Base-by-base conservation (phyloP, 352 stramenopile genomes). In the Phytophthora ramorum region DNA sequence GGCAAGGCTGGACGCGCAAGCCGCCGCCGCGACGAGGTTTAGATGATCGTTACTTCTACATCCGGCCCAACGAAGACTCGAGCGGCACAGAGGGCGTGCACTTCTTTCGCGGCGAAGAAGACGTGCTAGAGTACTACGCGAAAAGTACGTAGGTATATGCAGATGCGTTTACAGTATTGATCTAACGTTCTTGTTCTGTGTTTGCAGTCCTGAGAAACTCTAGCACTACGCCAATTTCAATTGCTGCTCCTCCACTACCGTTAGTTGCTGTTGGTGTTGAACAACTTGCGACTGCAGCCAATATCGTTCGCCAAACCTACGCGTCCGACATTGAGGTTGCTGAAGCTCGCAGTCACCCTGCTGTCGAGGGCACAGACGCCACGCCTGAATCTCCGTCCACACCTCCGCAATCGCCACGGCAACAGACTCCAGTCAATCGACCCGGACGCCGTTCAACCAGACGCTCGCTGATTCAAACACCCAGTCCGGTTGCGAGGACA, bases 51-150 rank as follows among this genome's bases (percentile, higher is more conserved):
- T 56, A 64, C 35, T 43, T 37, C 16, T 64, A 57, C 37, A 45
- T 57, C 3, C 32, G 34, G 26, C 46, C 46, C n/a, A 9, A 13
- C 10, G 34, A 2, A 1, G 32, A 47, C 35, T 7, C 16, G 6
- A 41, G 10, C 13, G 56, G 45, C 7, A 17, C 24, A 4, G 53
- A 61, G 7, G 41, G 40, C 12, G 40, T 61, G 3, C n/a, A 61
- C 13, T 46, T 35, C 41, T 35, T 61, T 32, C 28, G 26, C 6
- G 53, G 56, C 24, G 45, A 63, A 46, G 56, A 54, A 8, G 45
- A 14, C 46, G 45, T 63, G 14, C n/a, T 63, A 4, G 45, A 50
- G 34, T 63, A 43, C 37, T 63, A 63, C 26, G 40, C 56, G 6
- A 63, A 56, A 0, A 13, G 55, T 63, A 54, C 19, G 34, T 47